Evolutionary conservation across 2,329 filamentous ascomycete genomes (phyloP), one percentile per base, ranked within the genome.

Genomic region (Nakataea oryzae): DNA sequence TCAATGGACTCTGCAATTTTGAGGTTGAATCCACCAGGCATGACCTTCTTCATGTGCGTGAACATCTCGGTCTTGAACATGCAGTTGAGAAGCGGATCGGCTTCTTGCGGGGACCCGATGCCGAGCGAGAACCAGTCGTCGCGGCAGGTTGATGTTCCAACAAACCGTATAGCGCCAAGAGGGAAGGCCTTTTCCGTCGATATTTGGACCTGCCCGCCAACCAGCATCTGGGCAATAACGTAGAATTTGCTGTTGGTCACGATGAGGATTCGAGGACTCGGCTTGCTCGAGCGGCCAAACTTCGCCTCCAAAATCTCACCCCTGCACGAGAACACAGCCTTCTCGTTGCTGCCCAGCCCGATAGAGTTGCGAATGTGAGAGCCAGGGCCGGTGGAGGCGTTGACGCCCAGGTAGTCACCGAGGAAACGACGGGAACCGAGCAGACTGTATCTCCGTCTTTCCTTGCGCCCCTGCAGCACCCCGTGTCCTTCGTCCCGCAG

Each of bases 61-160:
- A 97, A 96, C 75, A 99, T 87, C 71, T 99, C 95, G 0, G 95
- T 99, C 79, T 99, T 99, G 74, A 99, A 86, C 26, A 97, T 79
- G 71, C 95, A 99, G 76, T 88, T 96, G 70, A 99, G 75, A 27
- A 99, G 81, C n/a, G 95, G 92, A 74, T 99, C 95, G 0, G 95
- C 82, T 72, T 97, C 93, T 71, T 96, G 91, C 11, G 88, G 87
- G 34, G 93, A 93, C n/a, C 90, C 91, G 57, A 96, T 83, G 3
- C 93, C 91, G 47, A 99, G 80, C 1, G 93, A 91, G 74, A 99
- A 97, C 95, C 95, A 99, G 74, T 99, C 95, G 69, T 99, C 95
- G 66, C 90, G 91, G 64, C 90, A 78, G 21, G 84, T 91, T 2
- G 93, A 97, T 6, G 85, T 80, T 69, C 91, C 86, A 67, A 99